Evolutionary conservation across 73 alveolate genomes (phyloP).

Genomic region (Durusdinium trenchii): DNA sequence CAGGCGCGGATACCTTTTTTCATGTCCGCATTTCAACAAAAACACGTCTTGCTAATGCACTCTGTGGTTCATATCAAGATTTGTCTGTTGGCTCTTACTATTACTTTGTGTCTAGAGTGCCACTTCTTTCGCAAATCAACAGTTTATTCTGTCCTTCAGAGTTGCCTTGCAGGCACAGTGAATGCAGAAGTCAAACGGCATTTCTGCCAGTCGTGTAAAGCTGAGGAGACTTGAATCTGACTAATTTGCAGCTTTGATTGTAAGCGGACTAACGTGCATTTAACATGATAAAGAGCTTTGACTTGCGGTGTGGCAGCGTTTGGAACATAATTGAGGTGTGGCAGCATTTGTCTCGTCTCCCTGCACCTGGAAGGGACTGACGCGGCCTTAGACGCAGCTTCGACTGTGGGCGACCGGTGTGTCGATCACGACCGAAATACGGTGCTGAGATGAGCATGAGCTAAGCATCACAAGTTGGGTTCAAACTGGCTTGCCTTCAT

Average conservation of each 20-base stretch:
- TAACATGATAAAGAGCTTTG: not conserved
- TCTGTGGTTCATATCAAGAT: too few species aligned
- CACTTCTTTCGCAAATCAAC: too few species aligned
- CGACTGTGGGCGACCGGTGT: not conserved
- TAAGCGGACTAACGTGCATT: not conserved
- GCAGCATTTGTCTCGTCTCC: conserved; percentile 63
- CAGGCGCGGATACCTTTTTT: conserved; percentile 9
- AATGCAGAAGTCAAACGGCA: conserved; percentile 64
- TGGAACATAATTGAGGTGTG: conserved; percentile 17
- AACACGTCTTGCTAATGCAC: too few species aligned
- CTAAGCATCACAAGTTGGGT: not conserved
- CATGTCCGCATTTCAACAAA: too few species aligned
- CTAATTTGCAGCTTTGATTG: not conserved
- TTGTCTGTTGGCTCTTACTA: too few species aligned
- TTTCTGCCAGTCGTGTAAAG: conserved; percentile 38
- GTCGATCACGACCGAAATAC: not conserved
- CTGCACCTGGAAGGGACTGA: conserved; percentile 50
- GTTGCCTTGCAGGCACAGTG: not conserved
- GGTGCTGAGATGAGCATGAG: not conserved
- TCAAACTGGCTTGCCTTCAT: too few species aligned
- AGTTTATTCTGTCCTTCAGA: too few species aligned
- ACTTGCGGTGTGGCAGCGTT: not conserved
- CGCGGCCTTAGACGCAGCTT: not conserved
- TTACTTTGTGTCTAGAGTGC: not conserved
- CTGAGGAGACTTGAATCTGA: not conserved